A percentile compares a stretch with the other conserved stretches of the same genome.
Evolutionary conservation across 805 yeast species (phyloP).

Genomic region (Lachancea sp.): DNA sequence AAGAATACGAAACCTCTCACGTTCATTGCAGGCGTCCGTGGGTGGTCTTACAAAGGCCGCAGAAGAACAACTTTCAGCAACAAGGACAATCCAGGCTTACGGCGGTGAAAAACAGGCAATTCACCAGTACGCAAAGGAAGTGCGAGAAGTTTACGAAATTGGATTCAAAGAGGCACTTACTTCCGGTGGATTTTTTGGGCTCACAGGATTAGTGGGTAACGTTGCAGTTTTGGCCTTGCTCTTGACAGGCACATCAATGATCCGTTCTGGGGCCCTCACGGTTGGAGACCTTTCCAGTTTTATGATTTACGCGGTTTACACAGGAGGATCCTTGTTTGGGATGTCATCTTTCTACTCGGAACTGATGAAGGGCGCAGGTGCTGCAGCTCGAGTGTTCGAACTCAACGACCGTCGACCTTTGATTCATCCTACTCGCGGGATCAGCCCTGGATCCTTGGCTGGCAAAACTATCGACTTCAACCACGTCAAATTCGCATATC

Average conservation of each 20-base stretch:
- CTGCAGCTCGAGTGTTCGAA: constrained; percentile 87
- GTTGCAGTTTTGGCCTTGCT: constrained; percentile 69
- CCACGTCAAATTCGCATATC: constrained; percentile 67
- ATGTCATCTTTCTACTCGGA: constrained; percentile 87
- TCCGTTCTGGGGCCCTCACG: constrained; percentile 64
- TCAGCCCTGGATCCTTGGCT: constrained; percentile 26
- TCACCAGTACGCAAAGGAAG: constrained; percentile 63
- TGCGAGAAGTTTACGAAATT: constrained; percentile 54
- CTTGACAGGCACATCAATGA: constrained; percentile 77
- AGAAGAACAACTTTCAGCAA: constrained; percentile 83
- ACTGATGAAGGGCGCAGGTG: constrained; percentile 95
- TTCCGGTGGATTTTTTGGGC: constrained; percentile 68
- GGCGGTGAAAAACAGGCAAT: constrained; percentile 80
- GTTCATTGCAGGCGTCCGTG: constrained; percentile 72
- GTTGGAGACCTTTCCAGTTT: constrained; percentile 88
- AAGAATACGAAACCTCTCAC: constrained; percentile 64
- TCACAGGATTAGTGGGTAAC: constrained; percentile 82
- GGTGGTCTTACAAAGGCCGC: constrained; percentile 85
- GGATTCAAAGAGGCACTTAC: constrained; percentile 77
- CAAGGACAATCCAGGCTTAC: constrained; percentile 83
- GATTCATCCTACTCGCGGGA: constrained; percentile 63
- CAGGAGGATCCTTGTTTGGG: constrained; percentile 90
- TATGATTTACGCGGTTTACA: constrained; percentile 91
- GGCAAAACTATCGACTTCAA: constrained; percentile 46
- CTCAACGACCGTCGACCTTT: constrained; percentile 69